Percentiles rank a stretch among this genome's conserved stretches.
These are phyloP conservation scores for Phaeoacremonium minimum DNA, from an alignment of 2,329 filamentous ascomycete genomes.

Conservation along the genomic window DNA sequence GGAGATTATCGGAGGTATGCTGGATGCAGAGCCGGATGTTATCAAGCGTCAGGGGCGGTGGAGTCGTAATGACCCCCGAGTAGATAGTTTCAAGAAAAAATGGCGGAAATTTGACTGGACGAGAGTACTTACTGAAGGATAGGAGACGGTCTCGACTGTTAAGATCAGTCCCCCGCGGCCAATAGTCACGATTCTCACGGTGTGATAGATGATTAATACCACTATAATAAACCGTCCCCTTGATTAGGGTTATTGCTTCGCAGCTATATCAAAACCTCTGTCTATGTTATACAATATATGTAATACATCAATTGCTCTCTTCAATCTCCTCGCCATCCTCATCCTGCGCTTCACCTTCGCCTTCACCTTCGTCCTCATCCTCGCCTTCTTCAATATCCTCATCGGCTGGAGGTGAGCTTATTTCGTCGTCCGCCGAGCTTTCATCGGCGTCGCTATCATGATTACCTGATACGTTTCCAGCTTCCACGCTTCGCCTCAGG, in stretches of 20 bases:
- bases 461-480: conserved; percentile 16
- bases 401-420: too few species aligned
- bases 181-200: too few species aligned
- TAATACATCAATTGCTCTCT: too few species aligned
- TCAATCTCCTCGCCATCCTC: conserved; percentile 12
- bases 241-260: too few species aligned
- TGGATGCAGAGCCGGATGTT: conserved; percentile 75
- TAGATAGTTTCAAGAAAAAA: conserved; percentile 74
- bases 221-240: too few species aligned
- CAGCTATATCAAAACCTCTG: too few species aligned
- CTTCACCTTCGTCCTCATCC: conserved; percentile 11
- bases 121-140: conserved; percentile 46
- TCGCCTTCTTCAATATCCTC: conserved; percentile 16
- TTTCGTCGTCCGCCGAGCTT: conserved; percentile 12
- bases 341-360: conserved; percentile 8
- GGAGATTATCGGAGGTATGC: conserved; percentile 88
- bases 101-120: conserved; percentile 96
- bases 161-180: too few species aligned
- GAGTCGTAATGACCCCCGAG: conserved; percentile 63
- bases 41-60: conserved; percentile 90
- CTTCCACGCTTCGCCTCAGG: conserved; percentile 32
- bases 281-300: too few species aligned
- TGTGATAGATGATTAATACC: too few species aligned
- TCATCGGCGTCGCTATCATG: conserved; percentile 7
- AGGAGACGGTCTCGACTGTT: too few species aligned